These are phyloP conservation scores for Hyphopichia homilentoma DNA, from an alignment of 805 yeast genomes.

Conservation along the genomic window DNA sequence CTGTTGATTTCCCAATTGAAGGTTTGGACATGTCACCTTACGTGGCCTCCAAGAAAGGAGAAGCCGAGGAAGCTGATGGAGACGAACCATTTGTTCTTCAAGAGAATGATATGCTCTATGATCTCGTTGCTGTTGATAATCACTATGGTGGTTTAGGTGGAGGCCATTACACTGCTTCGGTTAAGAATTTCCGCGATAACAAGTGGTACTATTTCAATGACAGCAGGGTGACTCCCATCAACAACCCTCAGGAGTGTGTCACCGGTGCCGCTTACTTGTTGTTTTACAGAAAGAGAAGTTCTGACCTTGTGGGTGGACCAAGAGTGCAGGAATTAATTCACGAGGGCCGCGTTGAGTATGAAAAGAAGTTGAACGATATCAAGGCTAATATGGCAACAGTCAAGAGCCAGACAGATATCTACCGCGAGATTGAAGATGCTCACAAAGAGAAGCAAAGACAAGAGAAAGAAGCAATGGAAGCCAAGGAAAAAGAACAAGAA, in stretches of 20 bases:
- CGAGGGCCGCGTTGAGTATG: slow-evolving; percentile 32
- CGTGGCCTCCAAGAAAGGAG: slow-evolving; percentile 31
- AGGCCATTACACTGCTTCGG: slow-evolving; percentile 94
- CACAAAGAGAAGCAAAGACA: slow-evolving; percentile 3
- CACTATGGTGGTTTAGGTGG: slow-evolving; percentile 97
- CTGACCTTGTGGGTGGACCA: slow-evolving; percentile 45
- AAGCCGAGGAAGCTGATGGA: slow-evolving; percentile 14
- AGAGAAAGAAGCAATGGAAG: slow-evolving; percentile 3
- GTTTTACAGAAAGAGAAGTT: slow-evolving; percentile 65
- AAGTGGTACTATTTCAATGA: slow-evolving; percentile 93
- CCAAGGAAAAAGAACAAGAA: slow-evolving; percentile 4
- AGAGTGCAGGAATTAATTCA: slow-evolving; percentile 37
- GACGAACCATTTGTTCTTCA: slow-evolving; percentile 1
- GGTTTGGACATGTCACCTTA: slow-evolving; percentile 71
- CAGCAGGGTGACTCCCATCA: slow-evolving; percentile 58
- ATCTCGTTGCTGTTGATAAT: slow-evolving; percentile 88
- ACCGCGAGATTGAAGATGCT: slow-evolving; percentile 1
- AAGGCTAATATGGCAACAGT: slow-evolving; percentile 11
- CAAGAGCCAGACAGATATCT: slow-evolving; percentile 12
- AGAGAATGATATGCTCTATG: slow-evolving; percentile 50
- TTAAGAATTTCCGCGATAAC: slow-evolving; percentile 67
- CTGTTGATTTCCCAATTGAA: slow-evolving; percentile 83
- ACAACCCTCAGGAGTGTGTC: slow-evolving; percentile 57
- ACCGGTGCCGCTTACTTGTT: slow-evolving; percentile 82
- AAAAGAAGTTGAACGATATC: slow-evolving; percentile 9